Conservation (phyloP, 768 basidiomycete species). For the Amanita jacksonii region DNA sequence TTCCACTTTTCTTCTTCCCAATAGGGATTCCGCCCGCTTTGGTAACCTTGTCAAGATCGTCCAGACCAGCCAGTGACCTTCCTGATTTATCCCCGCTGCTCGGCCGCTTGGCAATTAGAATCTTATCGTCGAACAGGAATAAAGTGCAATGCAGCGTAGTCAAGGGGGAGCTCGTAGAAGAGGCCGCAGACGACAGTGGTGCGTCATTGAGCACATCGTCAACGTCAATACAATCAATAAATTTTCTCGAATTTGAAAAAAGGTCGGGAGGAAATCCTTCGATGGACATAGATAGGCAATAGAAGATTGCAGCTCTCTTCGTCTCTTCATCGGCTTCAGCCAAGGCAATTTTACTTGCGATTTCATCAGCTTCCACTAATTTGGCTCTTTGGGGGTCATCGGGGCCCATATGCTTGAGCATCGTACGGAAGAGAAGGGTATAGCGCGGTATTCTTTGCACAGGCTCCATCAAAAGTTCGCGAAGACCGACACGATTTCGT, state of each 20-base stretch:
- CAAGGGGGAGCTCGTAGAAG: constrained; percentile 29
- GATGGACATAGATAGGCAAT: constrained; percentile 73
- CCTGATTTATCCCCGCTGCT: constrained; percentile 70
- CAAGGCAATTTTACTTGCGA: constrained; percentile 83
- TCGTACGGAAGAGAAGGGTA: constrained; percentile 84
- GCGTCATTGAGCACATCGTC: constrained; percentile 64
- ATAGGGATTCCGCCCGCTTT: constrained; percentile 52
- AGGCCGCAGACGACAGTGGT: constrained; percentile 32
- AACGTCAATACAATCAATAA: constrained; percentile 89
- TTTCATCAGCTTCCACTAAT: constrained; percentile 75
- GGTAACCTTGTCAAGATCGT: constrained; percentile 66
- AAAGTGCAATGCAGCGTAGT: constrained; percentile 73
- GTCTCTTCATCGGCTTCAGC: constrained; percentile 92
- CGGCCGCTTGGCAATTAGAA: constrained; percentile 84
- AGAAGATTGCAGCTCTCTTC: constrained; percentile 80
- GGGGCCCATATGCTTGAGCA: constrained; percentile 82
- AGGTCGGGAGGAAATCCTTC: constrained; percentile 87
- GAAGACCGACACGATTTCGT: constrained; percentile 75
- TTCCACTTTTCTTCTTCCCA: constrained; percentile 67
- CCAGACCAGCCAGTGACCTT: constrained; percentile 61
- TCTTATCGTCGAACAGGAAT: constrained; percentile 90
- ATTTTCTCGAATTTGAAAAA: constrained; percentile 82
- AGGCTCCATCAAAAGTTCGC: constrained; percentile 92
- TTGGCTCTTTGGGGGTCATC: constrained; percentile 71
- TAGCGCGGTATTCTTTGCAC: constrained; percentile 95